Evolutionary conservation across 805 yeast genomes (phyloP).

Genomic region (Isabelozyma pseudorhagii): DNA sequence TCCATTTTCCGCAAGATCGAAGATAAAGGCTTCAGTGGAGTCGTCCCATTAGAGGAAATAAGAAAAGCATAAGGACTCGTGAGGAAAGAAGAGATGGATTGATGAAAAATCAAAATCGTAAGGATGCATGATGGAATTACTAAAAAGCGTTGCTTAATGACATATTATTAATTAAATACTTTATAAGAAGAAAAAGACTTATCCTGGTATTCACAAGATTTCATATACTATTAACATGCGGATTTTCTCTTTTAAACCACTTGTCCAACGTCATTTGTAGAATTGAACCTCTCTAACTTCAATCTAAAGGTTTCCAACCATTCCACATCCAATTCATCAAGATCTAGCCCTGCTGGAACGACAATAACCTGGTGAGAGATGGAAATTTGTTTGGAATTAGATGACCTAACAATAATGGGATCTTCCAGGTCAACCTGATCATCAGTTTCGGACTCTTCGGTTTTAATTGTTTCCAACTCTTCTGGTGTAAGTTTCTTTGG

Average conservation of each 20-base stretch:
- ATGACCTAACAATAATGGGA: neutral
- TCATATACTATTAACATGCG: too few relatives aligned
- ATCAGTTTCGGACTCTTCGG: neutral
- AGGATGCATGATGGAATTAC: too few relatives aligned
- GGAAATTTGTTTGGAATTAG: slow-evolving; percentile 8
- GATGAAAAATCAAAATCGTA: too few relatives aligned
- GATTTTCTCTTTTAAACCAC: neutral
- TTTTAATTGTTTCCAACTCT: neutral
- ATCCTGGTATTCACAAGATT: too few relatives aligned
- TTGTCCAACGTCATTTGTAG: neutral
- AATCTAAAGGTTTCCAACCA: slow-evolving; percentile 17
- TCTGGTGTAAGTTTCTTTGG: slow-evolving; percentile 1
- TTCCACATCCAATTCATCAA: slow-evolving; percentile 23
- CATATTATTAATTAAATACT: neutral
- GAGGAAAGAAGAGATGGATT: too few relatives aligned
- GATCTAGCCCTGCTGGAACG: slow-evolving; percentile 20
- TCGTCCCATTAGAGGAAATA: slow-evolving; percentile 55
- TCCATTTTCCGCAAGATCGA: slow-evolving; percentile 54
- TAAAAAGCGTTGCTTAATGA: neutral
- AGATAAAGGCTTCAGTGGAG: slow-evolving; percentile 51
- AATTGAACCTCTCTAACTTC: neutral
- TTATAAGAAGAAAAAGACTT: neutral
- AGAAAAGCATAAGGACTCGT: neutral
- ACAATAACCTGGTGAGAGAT: slow-evolving; percentile 11
- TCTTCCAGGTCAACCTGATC: neutral